phyloP scores from a whole-genome alignment of 1,284 basidiomycete species.

The Cryptococcus maquisensis region DNA sequence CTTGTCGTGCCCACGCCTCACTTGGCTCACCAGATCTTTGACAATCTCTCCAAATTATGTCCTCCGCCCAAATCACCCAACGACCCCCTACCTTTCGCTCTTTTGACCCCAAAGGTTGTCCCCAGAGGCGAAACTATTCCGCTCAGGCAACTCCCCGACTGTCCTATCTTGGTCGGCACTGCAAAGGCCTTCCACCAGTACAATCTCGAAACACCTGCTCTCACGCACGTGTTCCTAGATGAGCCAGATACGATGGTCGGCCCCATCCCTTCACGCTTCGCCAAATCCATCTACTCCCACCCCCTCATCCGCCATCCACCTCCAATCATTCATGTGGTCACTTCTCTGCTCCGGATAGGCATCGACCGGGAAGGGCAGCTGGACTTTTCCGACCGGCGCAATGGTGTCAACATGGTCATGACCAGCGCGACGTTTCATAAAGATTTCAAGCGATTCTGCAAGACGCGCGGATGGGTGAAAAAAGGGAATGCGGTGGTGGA shows the following conservation, averaged over 20 bases:
- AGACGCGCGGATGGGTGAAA: slow-evolving; percentile 30
- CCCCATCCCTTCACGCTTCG: slow-evolving; percentile 18
- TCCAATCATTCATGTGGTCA: slow-evolving; percentile 15
- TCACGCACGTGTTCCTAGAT: slow-evolving; percentile 30
- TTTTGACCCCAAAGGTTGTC: neutral
- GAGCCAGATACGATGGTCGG: slow-evolving; percentile 34
- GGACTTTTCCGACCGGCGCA: slow-evolving; percentile 15
- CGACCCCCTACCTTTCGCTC: slow-evolving; percentile 1
- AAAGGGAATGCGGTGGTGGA: slow-evolving; percentile 14
- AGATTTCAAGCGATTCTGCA: slow-evolving; percentile 19
- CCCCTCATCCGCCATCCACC: slow-evolving; percentile 27
- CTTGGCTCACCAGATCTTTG: slow-evolving; percentile 26
- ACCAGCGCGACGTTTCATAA: slow-evolving; percentile 23
- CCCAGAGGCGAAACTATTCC: neutral
- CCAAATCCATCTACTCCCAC: neutral
- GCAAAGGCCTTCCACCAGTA: slow-evolving; percentile 7
- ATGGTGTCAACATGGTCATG: slow-evolving; percentile 28
- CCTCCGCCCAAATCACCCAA: slow-evolving; percentile 1
- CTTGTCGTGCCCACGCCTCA: slow-evolving; percentile 30
- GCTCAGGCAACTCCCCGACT: slow-evolving; percentile 1
- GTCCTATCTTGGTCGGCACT: slow-evolving; percentile 21
- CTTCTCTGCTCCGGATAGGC: slow-evolving; percentile 3
- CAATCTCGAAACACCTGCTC: slow-evolving; percentile 1
- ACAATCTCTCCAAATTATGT: slow-evolving; percentile 11
- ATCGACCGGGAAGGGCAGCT: slow-evolving; percentile 1